Percentiles rank a stretch among this genome's conserved stretches.
Conservation (phyloP, 352 stramenopile species). For the Phytophthora sansomeana region DNA sequence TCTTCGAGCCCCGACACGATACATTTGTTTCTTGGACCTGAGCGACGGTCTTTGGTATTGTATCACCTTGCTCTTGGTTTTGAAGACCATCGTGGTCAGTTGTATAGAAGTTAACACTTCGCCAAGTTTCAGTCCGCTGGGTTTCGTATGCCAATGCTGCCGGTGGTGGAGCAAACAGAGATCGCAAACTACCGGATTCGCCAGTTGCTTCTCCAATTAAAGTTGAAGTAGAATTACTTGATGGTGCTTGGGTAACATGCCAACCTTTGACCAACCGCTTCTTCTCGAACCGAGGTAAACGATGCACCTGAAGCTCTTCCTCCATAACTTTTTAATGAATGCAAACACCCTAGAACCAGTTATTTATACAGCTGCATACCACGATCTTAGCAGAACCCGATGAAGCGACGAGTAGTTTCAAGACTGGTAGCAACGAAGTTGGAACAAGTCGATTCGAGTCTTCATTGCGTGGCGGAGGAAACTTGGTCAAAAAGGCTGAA, state of each 20-base stretch:
- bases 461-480: slow-evolving; percentile 2
- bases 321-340: slow-evolving; percentile 13
- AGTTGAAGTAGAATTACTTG: background rate
- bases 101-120: slow-evolving; percentile 9
- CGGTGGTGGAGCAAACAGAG: slow-evolving; percentile 26
- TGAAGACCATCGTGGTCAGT: background rate
- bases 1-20: slow-evolving; percentile 43
- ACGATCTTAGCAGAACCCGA: slow-evolving; percentile 11
- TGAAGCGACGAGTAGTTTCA: slow-evolving; percentile 34
- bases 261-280: slow-evolving; percentile 44
- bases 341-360: background rate
- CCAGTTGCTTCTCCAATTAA: background rate
- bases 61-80: slow-evolving; percentile 13
- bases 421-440: background rate
- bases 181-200: slow-evolving; percentile 11
- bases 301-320: slow-evolving; percentile 29
- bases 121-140: slow-evolving; percentile 14
- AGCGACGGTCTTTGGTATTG: slow-evolving; percentile 42
- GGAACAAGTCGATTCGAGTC: background rate
- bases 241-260: slow-evolving; percentile 26
- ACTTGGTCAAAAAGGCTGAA: background rate
- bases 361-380: slow-evolving; percentile 27
- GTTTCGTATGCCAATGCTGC: slow-evolving; percentile 30
- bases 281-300: slow-evolving; percentile 44
- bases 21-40: slow-evolving; percentile 58